A percentile compares a stretch with the other conserved stretches of the same genome.
These are phyloP conservation scores for Astrocystis sublimbata DNA, from an alignment of 495 filamentous ascomycete genomes.

Conservation along the genomic window DNA sequence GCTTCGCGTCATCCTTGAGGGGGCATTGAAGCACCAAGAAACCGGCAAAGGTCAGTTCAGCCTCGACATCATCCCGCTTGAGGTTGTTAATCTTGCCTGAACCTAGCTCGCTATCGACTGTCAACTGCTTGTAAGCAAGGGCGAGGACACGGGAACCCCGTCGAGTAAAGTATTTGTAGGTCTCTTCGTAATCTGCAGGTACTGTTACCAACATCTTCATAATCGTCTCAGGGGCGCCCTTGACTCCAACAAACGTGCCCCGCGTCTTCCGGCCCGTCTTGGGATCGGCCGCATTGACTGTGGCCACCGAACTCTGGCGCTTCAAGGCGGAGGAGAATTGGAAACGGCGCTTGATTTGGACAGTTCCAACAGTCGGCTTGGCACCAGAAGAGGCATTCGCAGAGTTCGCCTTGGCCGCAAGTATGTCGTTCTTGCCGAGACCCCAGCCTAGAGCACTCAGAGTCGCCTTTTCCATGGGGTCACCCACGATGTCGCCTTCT, in stretches of 20 bases:
- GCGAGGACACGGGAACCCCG: conserved; percentile 92
- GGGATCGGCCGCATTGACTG: conserved; percentile 66
- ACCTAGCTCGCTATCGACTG: conserved; percentile 75
- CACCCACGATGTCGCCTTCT: conserved; percentile 94
- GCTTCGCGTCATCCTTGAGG: conserved; percentile 93
- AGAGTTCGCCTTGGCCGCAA: conserved; percentile 59
- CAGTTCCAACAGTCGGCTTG: conserved; percentile 53
- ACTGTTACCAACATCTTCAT: conserved; percentile 82
- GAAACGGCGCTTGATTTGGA: conserved; percentile 94
- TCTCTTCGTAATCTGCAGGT: conserved; percentile 92
- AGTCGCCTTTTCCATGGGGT: conserved; percentile 99
- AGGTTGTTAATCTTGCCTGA: conserved; percentile 86
- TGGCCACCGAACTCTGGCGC: conserved; percentile 90
- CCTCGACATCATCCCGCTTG: conserved; percentile 88
- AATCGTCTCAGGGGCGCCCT: conserved; percentile 97
- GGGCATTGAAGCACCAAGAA: conserved; percentile 96
- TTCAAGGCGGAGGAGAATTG: conserved; percentile 98
- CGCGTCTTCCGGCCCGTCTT: conserved; percentile 69
- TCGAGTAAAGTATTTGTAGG: conserved; percentile 95
- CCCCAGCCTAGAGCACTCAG: conserved; percentile 86
- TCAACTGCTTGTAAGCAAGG: conserved; percentile 89
- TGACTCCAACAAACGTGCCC: conserved; percentile 89
- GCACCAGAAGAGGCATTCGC: conserved; percentile 37
- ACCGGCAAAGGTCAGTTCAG: conserved; percentile 81
- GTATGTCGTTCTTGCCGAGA: conserved; percentile 81